These are phyloP conservation scores for Colletotrichum sp. DNA, from an alignment of 2,329 filamentous ascomycete genomes.

Conservation along the genomic window DNA sequence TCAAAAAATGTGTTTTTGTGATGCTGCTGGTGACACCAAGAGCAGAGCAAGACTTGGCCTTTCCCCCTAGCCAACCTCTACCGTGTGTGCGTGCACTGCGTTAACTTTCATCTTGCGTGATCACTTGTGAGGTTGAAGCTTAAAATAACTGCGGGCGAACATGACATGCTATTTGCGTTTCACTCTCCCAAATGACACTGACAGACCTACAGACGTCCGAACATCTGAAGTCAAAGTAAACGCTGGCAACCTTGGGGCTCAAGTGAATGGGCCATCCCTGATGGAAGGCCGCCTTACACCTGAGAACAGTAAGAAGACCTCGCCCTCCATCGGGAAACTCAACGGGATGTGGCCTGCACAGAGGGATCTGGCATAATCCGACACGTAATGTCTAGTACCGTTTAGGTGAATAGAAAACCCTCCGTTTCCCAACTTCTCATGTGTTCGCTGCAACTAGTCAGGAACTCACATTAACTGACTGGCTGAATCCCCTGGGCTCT, in stretches of 20 bases:
- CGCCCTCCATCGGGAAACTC: neutral
- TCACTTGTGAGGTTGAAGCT: neutral
- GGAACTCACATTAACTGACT: neutral
- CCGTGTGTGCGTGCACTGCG: neutral
- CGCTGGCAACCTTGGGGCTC: neutral
- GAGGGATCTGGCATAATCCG: slow-evolving; percentile 1
- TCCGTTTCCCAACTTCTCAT: neutral
- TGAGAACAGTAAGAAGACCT: neutral
- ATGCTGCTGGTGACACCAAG: neutral
- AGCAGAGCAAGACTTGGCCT: neutral
- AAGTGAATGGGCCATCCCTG: neutral
- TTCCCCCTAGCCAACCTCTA: neutral
- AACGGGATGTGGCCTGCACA: neutral
- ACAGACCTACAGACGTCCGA: neutral
- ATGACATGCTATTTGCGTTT: neutral
- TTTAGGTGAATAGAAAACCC: neutral
- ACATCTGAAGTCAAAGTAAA: neutral
- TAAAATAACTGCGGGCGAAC: neutral
- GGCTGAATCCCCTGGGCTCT: neutral
- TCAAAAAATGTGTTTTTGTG: neutral
- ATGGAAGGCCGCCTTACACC: no score
- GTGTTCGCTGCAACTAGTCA: neutral
- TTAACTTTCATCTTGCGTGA: neutral
- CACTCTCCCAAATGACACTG: neutral
- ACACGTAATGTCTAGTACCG: neutral